phyloP scores from a whole-genome alignment of 441 rosid species.

The Brassica hybrid region DNA sequence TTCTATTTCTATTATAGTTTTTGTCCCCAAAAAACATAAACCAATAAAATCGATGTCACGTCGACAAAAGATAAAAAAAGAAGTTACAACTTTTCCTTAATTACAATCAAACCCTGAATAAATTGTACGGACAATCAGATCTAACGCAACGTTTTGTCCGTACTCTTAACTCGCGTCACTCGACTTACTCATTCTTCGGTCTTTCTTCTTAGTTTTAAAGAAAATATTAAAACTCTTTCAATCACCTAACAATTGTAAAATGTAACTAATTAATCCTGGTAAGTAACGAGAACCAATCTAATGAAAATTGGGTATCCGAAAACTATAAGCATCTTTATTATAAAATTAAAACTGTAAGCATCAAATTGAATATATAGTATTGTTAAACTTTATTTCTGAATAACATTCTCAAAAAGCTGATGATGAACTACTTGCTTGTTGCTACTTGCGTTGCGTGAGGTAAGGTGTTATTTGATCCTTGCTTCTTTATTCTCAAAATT shows the following conservation, averaged over 20 bases:
- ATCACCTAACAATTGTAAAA: not conserved
- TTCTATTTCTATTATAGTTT: not conserved
- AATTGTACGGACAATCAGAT: conserved; percentile 35
- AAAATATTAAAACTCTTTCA: not conserved
- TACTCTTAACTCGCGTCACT: conserved; percentile 29
- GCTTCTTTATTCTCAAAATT: conserved; percentile 26
- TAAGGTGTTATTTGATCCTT: conserved; percentile 11
- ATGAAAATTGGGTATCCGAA: not conserved
- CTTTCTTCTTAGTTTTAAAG: conserved; percentile 16
- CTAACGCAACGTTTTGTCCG: conserved; percentile 29
- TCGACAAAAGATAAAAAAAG: conserved; percentile 24
- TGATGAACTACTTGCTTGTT: conserved; percentile 17
- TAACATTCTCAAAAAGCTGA: not conserved
- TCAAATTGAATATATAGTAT: not conserved
- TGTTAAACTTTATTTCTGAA: not conserved
- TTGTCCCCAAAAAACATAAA: not conserved
- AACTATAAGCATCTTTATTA: not conserved
- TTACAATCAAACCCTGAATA: conserved; percentile 8
- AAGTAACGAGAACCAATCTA: not conserved
- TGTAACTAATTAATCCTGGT: not conserved
- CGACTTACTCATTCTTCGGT: not conserved
- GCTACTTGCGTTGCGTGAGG: conserved; percentile 21
- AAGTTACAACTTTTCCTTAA: conserved; percentile 4
- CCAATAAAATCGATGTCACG: conserved; percentile 26
- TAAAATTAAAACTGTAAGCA: not conserved